Conservation (phyloP, 306 rosid species). For the Malus domestica region ASM211411v1 NC_041793.1:16644501-16645000, state of each 20-base stretch:
- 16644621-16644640: slow-evolving; percentile 20
- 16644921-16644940: neutral
- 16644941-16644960: neutral
- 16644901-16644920: neutral
- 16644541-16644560: slow-evolving; percentile 7
- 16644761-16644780: slow-evolving; percentile 6
- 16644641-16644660: slow-evolving; percentile 4
- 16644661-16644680: neutral
- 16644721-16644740: slow-evolving; percentile 12
- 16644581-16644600: slow-evolving; percentile 28
- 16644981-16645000: neutral
- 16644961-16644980: neutral
- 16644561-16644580: slow-evolving; percentile 29
- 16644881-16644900: neutral
- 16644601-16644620: slow-evolving; percentile 37
- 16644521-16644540: slow-evolving; percentile 26
- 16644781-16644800: slow-evolving; percentile 8
- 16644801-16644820: neutral
- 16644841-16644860: slow-evolving; percentile 34
- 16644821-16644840: slow-evolving; percentile 20
- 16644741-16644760: slow-evolving; percentile 8
- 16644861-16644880: neutral
- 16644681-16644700: neutral
- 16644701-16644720: neutral
- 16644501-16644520: slow-evolving; percentile 41